Evolutionary conservation across 2,329 filamentous ascomycete species (phyloP).

Genomic region (Coleophoma eucalyptorum): DNA sequence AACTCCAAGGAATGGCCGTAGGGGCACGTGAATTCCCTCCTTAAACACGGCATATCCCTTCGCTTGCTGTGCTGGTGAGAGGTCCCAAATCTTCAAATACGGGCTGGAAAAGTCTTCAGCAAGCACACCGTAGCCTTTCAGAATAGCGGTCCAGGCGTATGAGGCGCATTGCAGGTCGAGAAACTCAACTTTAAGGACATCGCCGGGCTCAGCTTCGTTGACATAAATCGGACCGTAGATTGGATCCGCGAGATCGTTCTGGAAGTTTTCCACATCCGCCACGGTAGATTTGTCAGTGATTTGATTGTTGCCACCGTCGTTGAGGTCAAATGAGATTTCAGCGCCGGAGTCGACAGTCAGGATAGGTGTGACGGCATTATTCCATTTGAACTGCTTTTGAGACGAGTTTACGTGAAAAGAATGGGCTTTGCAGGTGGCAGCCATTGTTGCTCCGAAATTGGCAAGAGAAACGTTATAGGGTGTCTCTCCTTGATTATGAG

Average conservation of each 20-base stretch:
- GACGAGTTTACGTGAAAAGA: slow-evolving; percentile 21
- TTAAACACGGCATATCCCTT: slow-evolving; percentile 40
- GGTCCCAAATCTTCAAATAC: slow-evolving; percentile 44
- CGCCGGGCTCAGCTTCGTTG: slow-evolving; percentile 44
- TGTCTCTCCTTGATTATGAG: too few species aligned
- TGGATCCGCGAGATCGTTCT: slow-evolving; percentile 39
- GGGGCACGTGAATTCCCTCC: slow-evolving; percentile 41
- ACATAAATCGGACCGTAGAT: slow-evolving; percentile 47
- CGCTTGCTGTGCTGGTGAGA: slow-evolving; percentile 26
- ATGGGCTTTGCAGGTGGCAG: too few species aligned
- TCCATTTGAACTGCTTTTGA: slow-evolving; percentile 44
- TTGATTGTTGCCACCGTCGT: slow-evolving; percentile 47
- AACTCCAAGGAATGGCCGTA: slow-evolving; percentile 48
- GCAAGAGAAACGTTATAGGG: too few species aligned
- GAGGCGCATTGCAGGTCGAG: slow-evolving; percentile 38
- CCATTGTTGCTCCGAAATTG: too few species aligned
- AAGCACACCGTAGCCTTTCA: slow-evolving; percentile 45
- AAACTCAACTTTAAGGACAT: slow-evolving; percentile 47
- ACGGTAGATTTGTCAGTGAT: slow-evolving; percentile 37
- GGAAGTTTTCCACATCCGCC: slow-evolving; percentile 35
- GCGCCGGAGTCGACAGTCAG: slow-evolving; percentile 43
- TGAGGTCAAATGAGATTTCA: slow-evolving; percentile 43
- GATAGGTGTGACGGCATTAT: slow-evolving; percentile 37
- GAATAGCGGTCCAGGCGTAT: slow-evolving; percentile 50
- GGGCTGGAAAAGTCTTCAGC: slow-evolving; percentile 41